phyloP scores from a whole-genome alignment of 2,329 filamentous ascomycete genomes.

The Fusarium albosuccineum region DNA sequence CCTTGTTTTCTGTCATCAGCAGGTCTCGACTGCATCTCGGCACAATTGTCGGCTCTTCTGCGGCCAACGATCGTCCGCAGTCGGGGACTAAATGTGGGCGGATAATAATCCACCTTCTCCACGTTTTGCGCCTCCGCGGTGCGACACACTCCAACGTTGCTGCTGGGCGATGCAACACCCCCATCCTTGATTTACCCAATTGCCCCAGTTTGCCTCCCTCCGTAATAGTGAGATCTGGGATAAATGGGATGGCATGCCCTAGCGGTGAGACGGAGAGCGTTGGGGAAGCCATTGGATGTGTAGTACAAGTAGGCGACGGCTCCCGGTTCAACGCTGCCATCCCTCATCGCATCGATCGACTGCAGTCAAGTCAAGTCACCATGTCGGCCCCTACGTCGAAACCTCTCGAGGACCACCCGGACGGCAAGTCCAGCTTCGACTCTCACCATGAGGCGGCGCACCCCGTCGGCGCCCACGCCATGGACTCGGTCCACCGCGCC shows the following conservation, averaged over 20 bases:
- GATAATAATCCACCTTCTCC: conserved; percentile 25
- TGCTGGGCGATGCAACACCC: conserved; percentile 29
- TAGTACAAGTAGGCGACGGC: too few relatives aligned
- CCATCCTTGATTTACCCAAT: conserved; percentile 2
- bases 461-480: conserved; percentile 17
- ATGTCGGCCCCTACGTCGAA: conserved; percentile 25
- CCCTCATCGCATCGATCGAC: too few relatives aligned
- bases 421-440: conserved; percentile 37
- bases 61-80: conserved; percentile 14
- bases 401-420: conserved; percentile 31
- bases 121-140: conserved; percentile 27
- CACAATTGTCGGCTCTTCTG: conserved; percentile 6
- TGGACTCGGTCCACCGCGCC: conserved; percentile 62
- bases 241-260: conserved; percentile 15
- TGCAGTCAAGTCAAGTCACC: not conserved
- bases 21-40: not conserved
- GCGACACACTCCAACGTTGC: conserved; percentile 8
- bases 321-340: too few relatives aligned
- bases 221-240: conserved; percentile 2
- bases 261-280: not conserved
- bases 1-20: not conserved
- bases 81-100: conserved; percentile 1
- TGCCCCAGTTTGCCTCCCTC: not conserved
- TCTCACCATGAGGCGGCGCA: conserved; percentile 28
- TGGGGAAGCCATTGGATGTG: not conserved